These are phyloP conservation scores for Ceratobasidium sp. DNA, from an alignment of 1,284 basidiomycete genomes.

Conservation along the genomic window DNA sequence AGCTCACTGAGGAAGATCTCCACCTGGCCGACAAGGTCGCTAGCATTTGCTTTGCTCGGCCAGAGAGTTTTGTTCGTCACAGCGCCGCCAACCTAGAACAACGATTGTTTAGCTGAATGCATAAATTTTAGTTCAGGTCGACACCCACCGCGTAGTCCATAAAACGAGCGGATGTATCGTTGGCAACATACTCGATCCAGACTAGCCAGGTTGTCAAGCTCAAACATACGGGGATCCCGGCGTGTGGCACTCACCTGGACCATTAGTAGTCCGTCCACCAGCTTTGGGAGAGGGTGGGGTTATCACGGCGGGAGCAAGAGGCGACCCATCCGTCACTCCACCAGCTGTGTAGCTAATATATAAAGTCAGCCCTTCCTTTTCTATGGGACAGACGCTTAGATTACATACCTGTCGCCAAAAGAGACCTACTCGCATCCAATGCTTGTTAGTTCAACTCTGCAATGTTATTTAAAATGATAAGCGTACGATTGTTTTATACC, in stretches of 20 bases:
- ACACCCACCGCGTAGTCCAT: conserved; percentile 63
- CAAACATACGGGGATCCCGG: neutral
- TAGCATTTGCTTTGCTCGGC: conserved; percentile 53
- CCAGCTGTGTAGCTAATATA: conserved; percentile 60
- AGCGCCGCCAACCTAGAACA: conserved; percentile 56
- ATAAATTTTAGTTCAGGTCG: conserved; percentile 15
- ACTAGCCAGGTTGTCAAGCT: conserved; percentile 45
- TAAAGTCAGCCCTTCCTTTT: conserved; percentile 1
- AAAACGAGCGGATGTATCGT: conserved; percentile 56
- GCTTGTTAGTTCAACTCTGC: conserved; percentile 56
- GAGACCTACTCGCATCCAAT: conserved; percentile 23
- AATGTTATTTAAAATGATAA: conserved; percentile 56
- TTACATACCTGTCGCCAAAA: conserved; percentile 15
- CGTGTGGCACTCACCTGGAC: conserved; percentile 48
- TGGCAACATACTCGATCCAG: conserved; percentile 60
- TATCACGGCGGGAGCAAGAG: conserved; percentile 56
- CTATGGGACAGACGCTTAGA: neutral
- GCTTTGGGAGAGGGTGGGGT: conserved; percentile 55
- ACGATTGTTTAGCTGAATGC: neutral
- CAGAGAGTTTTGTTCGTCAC: conserved; percentile 59
- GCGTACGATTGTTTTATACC: conserved; percentile 62
- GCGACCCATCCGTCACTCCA: conserved; percentile 54
- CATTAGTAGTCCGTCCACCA: conserved; percentile 59
- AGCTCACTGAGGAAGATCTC: conserved; percentile 35
- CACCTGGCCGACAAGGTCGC: conserved; percentile 59